Evolutionary conservation across 2,329 filamentous ascomycete genomes (phyloP).

Genomic region (Penicillium sp.): DNA sequence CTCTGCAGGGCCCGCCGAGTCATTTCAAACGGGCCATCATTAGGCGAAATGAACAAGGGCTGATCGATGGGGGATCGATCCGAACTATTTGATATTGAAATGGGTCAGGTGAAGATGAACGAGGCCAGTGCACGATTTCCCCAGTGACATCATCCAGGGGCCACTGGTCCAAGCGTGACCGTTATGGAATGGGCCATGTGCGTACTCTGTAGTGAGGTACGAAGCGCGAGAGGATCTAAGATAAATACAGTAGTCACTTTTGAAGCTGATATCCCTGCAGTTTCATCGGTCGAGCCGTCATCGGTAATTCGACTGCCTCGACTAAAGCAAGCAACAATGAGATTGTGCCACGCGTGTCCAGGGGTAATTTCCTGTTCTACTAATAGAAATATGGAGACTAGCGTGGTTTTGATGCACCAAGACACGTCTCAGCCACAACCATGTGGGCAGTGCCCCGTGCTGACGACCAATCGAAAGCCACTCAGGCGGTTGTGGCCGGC

Average conservation of each 20-base stretch:
- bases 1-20: neutral
- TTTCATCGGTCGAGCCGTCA: too few relatives aligned
- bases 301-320: too few relatives aligned
- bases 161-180: slow-evolving; percentile 22
- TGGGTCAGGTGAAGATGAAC: slow-evolving; percentile 12
- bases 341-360: slow-evolving; percentile 4
- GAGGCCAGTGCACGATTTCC: slow-evolving; percentile 29
- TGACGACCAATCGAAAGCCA: slow-evolving; percentile 13
- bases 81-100: slow-evolving; percentile 19
- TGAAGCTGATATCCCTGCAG: too few relatives aligned
- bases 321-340: neutral
- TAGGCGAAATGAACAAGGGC: slow-evolving; percentile 18
- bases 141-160: slow-evolving; percentile 28
- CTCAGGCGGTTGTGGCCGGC: neutral
- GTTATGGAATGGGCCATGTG: neutral
- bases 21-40: neutral
- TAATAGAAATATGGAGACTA: slow-evolving; percentile 31
- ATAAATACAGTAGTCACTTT: too few relatives aligned
- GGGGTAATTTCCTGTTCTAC: slow-evolving; percentile 23
- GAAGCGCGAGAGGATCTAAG: too few relatives aligned
- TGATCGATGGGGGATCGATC: slow-evolving; percentile 11
- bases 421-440: slow-evolving; percentile 31
- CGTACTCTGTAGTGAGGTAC: too few relatives aligned
- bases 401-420: slow-evolving; percentile 26
- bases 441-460: slow-evolving; percentile 25